Evolutionary conservation across 2,329 filamentous ascomycete genomes (phyloP), one percentile per base, ranked within the genome.

Genomic region (Fusarium haematococcum): DNA sequence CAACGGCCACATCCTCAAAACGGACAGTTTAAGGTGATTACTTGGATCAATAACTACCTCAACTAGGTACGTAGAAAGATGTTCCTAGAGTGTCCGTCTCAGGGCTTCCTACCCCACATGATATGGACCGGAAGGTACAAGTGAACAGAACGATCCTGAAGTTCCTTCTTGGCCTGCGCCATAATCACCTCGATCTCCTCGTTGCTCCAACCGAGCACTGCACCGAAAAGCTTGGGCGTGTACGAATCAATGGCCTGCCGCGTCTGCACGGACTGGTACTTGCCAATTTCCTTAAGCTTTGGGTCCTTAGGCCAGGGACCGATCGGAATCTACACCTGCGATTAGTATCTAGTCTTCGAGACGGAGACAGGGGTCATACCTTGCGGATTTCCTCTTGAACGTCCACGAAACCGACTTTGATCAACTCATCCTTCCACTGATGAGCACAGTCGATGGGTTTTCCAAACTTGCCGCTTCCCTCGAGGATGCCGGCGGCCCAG

Each of bases 101-200:
- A 69, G 16, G 70, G 66, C 7, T 70, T 73, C n/a, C 41, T 67
- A 4, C 66, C 70, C 74, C 74, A 62, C 9, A 68, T 48, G 58
- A 74, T 14, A 39, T 58, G 35, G 7, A 74, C 71, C n/a, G 67
- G 70, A 5, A 71, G 52, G 35, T 74, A 77, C 3, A 77, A 2
- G 13, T 77, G 75, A n/a, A 74, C 8, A 16, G 70, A 14, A 5
- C 63, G 62, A 6, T 77, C 57, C 18, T 41, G 43, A 2, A 77
- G 63, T 18, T 77, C 75, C 7, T 73, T 63, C 20, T 76, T 76
- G 0, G 70, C 65, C n/a, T 74, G 41, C 0, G 74, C 71, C 50
- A 76, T 76, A 0, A 76, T 43, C 0, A 76, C 65, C 18, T 69
- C 66, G 1, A 76, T 73, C 14, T 76, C 74, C 0, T 69, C 30